Conservation (phyloP, 257 asterid species). For the Dorcoceras hygrometricum region DNA sequence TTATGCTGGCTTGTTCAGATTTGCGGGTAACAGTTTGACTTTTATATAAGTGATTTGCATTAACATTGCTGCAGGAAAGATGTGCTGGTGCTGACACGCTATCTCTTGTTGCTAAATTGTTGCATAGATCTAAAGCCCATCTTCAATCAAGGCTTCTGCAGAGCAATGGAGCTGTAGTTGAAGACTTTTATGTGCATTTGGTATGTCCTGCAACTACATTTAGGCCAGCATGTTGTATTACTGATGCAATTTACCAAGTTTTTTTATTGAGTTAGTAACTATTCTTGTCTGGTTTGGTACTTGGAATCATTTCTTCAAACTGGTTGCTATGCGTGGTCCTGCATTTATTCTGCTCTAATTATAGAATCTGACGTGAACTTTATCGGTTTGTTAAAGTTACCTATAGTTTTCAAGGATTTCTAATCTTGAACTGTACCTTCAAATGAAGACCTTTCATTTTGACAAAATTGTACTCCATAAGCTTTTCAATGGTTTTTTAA, state of each 20-base stretch:
- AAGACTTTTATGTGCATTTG: conserved; percentile 85
- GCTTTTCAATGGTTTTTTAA: not conserved
- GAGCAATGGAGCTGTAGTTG: conserved; percentile 67
- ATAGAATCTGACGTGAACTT: not conserved
- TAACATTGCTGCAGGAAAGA: conserved; percentile 84
- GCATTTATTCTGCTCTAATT: not conserved
- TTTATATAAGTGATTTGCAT: conserved; percentile 27
- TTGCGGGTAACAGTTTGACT: conserved; percentile 17
- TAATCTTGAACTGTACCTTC: not conserved
- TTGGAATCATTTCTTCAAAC: conserved; percentile 6
- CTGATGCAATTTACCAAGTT: conserved; percentile 17
- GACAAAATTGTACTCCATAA: not conserved
- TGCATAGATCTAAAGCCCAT: conserved; percentile 87
- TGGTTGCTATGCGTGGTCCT: conserved; percentile 7
- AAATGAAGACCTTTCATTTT: not conserved
- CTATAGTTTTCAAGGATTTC: not conserved
- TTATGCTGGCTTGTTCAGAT: conserved; percentile 18
- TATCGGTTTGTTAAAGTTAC: not conserved
- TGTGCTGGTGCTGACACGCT: conserved; percentile 94
- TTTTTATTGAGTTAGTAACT: no score
- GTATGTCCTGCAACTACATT: conserved; percentile 39
- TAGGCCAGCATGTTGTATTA: conserved; percentile 11
- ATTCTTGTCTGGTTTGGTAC: conserved; percentile 19
- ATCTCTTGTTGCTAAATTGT: conserved; percentile 85
- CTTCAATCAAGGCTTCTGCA: conserved; percentile 89